A percentile compares a stretch with the other conserved stretches of the same genome.
phyloP scores from a whole-genome alignment of 2,329 filamentous ascomycete genomes.

The Trichoderma sp. region DNA sequence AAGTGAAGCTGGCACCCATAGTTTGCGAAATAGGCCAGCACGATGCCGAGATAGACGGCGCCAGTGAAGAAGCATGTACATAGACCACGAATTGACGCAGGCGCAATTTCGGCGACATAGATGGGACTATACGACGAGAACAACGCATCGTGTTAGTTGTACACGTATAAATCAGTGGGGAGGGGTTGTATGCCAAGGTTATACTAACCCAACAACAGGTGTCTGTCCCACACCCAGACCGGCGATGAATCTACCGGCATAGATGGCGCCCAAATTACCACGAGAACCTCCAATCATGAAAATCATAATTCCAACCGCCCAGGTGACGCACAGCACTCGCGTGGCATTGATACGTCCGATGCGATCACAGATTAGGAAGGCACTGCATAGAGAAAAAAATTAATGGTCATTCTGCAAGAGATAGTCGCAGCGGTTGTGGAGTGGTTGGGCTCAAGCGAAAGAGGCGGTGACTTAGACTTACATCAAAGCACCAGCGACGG shows the following conservation, averaged over 20 bases:
- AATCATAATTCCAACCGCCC: slow-evolving; percentile 57
- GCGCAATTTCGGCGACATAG: slow-evolving; percentile 71
- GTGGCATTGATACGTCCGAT: slow-evolving; percentile 64
- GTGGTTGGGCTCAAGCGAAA: background rate
- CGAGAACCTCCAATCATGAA: slow-evolving; percentile 52
- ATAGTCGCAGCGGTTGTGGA: slow-evolving; percentile 13
- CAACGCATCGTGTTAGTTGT: background rate
- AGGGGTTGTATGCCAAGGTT: background rate
- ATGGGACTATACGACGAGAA: slow-evolving; percentile 47
- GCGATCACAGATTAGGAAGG: slow-evolving; percentile 57
- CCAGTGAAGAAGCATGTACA: slow-evolving; percentile 59
- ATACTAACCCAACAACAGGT: slow-evolving; percentile 54
- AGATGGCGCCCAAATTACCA: slow-evolving; percentile 56
- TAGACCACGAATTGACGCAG: slow-evolving; percentile 66
- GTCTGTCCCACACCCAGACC: slow-evolving; percentile 66
- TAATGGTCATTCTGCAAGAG: slow-evolving; percentile 5
- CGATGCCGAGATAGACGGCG: slow-evolving; percentile 71
- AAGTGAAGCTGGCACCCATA: slow-evolving; percentile 57
- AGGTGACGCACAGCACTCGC: slow-evolving; percentile 53
- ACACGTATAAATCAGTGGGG: background rate
- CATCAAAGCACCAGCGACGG: slow-evolving; percentile 66
- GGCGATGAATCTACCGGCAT: slow-evolving; percentile 64
- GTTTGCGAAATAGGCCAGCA: slow-evolving; percentile 75
- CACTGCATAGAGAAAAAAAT: slow-evolving; percentile 36
- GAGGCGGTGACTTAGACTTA: slow-evolving; percentile 33